A percentile compares a stretch with the other conserved stretches of the same genome.
Evolutionary conservation across 176 grass and related monocot species (phyloP).

Genomic region (Cenchrus purpureus): DNA sequence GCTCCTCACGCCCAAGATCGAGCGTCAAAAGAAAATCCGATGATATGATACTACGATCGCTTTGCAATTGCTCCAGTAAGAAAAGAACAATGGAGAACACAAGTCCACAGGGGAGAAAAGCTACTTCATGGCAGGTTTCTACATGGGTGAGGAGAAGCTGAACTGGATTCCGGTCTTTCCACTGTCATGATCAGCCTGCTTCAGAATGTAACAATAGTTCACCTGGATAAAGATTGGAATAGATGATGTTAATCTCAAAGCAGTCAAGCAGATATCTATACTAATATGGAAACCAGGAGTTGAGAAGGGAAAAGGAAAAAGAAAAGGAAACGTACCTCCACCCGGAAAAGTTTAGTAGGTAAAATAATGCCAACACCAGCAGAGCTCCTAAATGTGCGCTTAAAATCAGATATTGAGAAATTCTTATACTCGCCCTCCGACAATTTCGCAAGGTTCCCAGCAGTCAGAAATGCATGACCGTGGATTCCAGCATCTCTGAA

Average conservation of each 20-base stretch:
- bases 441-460: constrained; percentile 70
- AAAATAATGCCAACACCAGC: constrained; percentile 88
- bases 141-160: constrained; percentile 85
- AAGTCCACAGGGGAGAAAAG: neutral
- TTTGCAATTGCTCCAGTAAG: neutral
- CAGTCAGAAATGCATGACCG: constrained; percentile 74
- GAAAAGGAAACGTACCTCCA: constrained; percentile 67
- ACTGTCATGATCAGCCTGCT: constrained; percentile 78
- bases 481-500: constrained; percentile 87
- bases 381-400: constrained; percentile 68
- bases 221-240: constrained; percentile 54
- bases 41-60: neutral
- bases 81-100: neutral
- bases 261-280: neutral
- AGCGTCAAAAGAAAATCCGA: neutral
- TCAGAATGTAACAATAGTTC: constrained; percentile 92
- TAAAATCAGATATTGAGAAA: constrained; percentile 58
- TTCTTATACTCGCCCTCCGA: constrained; percentile 69
- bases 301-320: neutral
- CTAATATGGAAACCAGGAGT: neutral
- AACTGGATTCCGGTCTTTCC: constrained; percentile 92
- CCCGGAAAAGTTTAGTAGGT: constrained; percentile 80
- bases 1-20: constrained; percentile 25
- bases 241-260: neutral
- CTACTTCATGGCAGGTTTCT: constrained; percentile 25